Percentiles rank a stretch among this genome's conserved stretches.
Conservation (phyloP, 257 asterid genomes). For the Solanum pennellii region DNA sequence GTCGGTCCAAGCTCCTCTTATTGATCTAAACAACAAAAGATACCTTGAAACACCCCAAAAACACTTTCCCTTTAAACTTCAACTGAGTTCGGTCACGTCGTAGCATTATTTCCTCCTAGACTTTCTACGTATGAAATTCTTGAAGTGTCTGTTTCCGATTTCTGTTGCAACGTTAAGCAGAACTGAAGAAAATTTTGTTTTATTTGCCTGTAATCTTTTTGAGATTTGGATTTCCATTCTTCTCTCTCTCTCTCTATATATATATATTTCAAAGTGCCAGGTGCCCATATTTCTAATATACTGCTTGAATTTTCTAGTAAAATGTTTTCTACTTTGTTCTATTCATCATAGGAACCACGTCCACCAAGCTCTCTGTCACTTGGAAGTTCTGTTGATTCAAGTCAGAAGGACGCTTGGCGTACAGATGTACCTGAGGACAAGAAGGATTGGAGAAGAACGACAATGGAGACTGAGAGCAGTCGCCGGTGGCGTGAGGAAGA, state of each 20-base stretch:
- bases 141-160: background rate
- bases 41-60: background rate
- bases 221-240: background rate
- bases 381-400: constrained; percentile 64
- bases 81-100: background rate
- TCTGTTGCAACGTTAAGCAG: background rate
- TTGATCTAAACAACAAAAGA: background rate
- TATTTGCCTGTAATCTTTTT: background rate
- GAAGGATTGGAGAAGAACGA: constrained; percentile 69
- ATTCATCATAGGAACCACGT: constrained; percentile 51
- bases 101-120: background rate
- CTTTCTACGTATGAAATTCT: background rate
- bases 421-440: constrained; percentile 64
- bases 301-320: background rate
- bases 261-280: background rate
- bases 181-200: background rate
- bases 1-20: background rate
- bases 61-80: background rate
- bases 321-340: background rate
- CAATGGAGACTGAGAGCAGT: constrained; percentile 62
- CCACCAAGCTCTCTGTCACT: constrained; percentile 82
- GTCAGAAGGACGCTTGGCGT: constrained; percentile 82
- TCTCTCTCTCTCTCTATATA: background rate
- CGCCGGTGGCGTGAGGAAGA: constrained; percentile 99
- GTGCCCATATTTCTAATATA: background rate